These are phyloP conservation scores for Lentinula raphanica DNA, from an alignment of 768 basidiomycete genomes.

Conservation along the genomic window DNA sequence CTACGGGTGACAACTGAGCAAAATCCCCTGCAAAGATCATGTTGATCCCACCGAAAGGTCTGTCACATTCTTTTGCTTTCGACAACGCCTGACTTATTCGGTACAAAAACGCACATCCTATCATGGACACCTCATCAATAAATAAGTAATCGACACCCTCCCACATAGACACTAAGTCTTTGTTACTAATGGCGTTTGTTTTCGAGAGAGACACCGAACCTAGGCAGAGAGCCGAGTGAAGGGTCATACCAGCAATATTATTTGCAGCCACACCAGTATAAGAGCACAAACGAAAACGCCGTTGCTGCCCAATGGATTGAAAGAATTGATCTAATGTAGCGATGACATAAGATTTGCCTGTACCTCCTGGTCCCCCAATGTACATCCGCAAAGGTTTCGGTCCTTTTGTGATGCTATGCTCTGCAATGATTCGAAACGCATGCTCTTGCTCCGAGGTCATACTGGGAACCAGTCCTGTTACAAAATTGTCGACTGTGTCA, in stretches of 20 bases:
- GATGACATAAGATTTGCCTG: not conserved
- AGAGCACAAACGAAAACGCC: constrained; percentile 1
- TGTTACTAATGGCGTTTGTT: not conserved
- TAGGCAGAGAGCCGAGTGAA: not conserved
- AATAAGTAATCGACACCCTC: not conserved
- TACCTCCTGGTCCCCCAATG: not conserved
- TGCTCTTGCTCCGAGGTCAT: not conserved
- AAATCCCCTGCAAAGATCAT: constrained; percentile 24
- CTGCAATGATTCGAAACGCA: not conserved
- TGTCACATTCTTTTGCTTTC: constrained; percentile 12
- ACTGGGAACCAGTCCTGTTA: not conserved
- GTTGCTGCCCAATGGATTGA: not conserved
- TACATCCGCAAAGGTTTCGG: not conserved
- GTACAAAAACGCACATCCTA: too few relatives aligned
- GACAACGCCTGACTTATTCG: constrained; percentile 13
- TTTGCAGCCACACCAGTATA: constrained; percentile 8
- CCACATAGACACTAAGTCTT: not conserved
- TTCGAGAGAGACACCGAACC: not conserved
- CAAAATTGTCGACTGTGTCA: not conserved
- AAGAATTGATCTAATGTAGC: not conserved
- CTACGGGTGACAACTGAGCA: constrained; percentile 18
- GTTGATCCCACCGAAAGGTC: constrained; percentile 6
- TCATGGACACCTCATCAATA: not conserved
- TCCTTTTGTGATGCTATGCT: not conserved
- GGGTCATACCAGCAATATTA: constrained; percentile 8